Percentiles rank a stretch among this genome's conserved stretches.
These are phyloP conservation scores for Nannizziopsis barbatae DNA, from an alignment of 2,329 filamentous ascomycete genomes.

Conservation along the genomic window DNA sequence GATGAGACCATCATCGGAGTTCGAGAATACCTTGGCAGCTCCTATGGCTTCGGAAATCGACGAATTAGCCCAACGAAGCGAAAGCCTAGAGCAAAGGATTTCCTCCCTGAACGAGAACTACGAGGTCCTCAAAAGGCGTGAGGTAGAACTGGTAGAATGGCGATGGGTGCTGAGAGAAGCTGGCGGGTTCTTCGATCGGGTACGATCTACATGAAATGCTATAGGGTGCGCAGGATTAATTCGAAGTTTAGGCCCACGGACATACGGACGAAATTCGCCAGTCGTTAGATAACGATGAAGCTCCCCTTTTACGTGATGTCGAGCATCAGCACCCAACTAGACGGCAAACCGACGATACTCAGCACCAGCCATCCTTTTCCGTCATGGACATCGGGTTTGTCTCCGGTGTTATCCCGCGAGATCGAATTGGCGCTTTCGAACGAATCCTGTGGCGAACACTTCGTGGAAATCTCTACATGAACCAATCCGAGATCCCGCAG, in stretches of 20 bases:
- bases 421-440: conserved; percentile 90
- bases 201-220: conserved; percentile 19
- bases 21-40: conserved; percentile 71
- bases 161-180: conserved; percentile 95
- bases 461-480: conserved; percentile 98
- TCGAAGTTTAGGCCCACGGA: conserved; percentile 57
- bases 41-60: conserved; percentile 93
- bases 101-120: conserved; percentile 94
- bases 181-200: conserved; percentile 88
- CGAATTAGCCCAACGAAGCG: conserved; percentile 81
- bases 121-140: conserved; percentile 93
- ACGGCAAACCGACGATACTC: conserved; percentile 50
- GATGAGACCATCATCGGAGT: conserved; percentile 83
- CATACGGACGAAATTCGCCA: conserved; percentile 94
- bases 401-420: conserved; percentile 84
- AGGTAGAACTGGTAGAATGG: conserved; percentile 96
- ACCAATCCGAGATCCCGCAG: conserved; percentile 96
- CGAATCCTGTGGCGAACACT: conserved; percentile 95
- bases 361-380: conserved; percentile 72
- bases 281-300: conserved; percentile 77
- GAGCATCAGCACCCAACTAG: conserved; percentile 60
- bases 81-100: conserved; percentile 83
- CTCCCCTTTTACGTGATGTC: conserved; percentile 81
- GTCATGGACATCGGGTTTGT: conserved; percentile 99
- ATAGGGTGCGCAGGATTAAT: neutral